Evolutionary conservation across 1,139 yeast species (phyloP), one percentile per base, ranked within the genome.

Genomic region (Hemisphaericaspora lyxosophila): DNA sequence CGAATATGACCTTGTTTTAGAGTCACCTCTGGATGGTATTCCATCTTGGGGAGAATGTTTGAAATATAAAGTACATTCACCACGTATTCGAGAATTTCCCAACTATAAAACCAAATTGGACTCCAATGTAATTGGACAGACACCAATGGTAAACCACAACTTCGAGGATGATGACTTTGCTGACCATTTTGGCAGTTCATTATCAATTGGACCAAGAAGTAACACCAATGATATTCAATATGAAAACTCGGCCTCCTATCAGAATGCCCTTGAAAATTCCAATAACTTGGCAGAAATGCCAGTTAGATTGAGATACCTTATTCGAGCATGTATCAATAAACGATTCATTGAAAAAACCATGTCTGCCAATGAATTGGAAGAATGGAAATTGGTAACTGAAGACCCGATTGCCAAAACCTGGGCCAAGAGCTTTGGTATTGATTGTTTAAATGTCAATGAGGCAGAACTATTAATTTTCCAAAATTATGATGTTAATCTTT

Each of bases 321-420:
- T 80, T 28, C 62, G 80, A 40, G 65, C 81, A 1, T 74, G 80
- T 46, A 59, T 79, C 31, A 68, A 67, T 38, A 77, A 77, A 50
- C 59, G 60, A 31, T 70, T 55, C 41, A 45, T 72, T 27, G 77
- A 73, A 38, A 4, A 16, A 11, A 53, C 49, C 15, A 26, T 33
- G 14, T 33, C 38, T 13, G 35, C 35, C 9, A 41, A 45, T 18
- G 41, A 47, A 3, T 41, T 46, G 5, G 62, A 63, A 31, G 55
- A 66, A 24, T 80, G 85, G 85, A 60, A 60, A 33, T 56, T 79
- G 22, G 67, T 79, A 4, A 71, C 82, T 2, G 85, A 80, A 52
- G 84, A 80, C 45, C 52, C 70, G 1, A 62, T 71, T 4, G 70
- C 80, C 5, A 63, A 64, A 29, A 65, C 73, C 6, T 80, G 85